Base-by-base conservation (phyloP, 495 filamentous ascomycete genomes). In the Echria macrotheca region DNA sequence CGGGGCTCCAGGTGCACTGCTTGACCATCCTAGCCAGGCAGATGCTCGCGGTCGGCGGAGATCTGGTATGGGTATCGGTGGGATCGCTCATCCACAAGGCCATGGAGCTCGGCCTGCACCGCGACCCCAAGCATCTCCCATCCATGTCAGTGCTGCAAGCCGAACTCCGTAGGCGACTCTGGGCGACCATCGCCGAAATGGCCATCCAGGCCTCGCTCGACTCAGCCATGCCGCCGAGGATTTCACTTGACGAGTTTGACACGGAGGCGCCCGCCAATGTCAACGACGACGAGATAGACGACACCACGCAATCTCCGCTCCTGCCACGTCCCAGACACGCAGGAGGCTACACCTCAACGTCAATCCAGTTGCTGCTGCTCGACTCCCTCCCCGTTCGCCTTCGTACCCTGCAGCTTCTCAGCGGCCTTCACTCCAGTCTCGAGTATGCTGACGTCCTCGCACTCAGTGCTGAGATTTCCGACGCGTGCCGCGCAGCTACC, bases 121-220 rank as follows among this genome's bases (percentile, higher is more conserved):
- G 76, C 4, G 77, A 82, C 52, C 81, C 81, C 0, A 67, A 66
- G 15, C 64, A 74, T 28, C 75, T 81, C 38, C 68, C 66, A 1
- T 59, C 59, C 24, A 74, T 76, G 64, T 52, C 70, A 1, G 32
- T 64, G 0, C 67, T 78, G 15, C 72, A 76, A 49, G 68, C 67
- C 4, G 80, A 85, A 50, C 43, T 81, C 21, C 76, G 80, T 2
- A 72, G 82, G 39, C 65, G 81, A 17, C 47, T 84, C 3, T 86
- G 82, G 82, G 71, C 72, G 11, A 83, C 80, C 3, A 75, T 86
- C 21, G 55, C 84, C 14, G 82, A 86, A 47, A 54, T 84, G 22
- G 65, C 66, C 42, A 53, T 81, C 2, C 81, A 84, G 53, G 69
- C 81, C 0, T 74, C 76, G 1, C 50, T 83, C 1, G 78, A 80